Base-by-base conservation (phyloP, 2,329 filamentous ascomycete genomes). In the Fusarium torreyae region DNA sequence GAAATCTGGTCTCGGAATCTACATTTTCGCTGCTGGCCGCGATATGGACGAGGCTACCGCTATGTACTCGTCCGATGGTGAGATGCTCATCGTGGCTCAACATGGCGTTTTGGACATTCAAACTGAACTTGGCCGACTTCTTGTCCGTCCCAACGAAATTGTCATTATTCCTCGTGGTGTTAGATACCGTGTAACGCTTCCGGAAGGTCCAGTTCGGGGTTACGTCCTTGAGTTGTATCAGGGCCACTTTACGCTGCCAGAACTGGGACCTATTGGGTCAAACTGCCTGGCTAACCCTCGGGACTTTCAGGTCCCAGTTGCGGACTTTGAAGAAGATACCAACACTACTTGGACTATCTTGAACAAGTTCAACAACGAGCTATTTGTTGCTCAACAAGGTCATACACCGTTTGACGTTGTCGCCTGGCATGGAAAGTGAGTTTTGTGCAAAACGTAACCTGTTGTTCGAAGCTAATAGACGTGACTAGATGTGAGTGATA, bases 61-160 rank as follows among this genome's bases (percentile, higher is more conserved):
- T 1, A 94, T 94, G 79, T 97, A 94, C 83, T 94, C 91, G 6
- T 91, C 93, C 0, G 92, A 95, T 74, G 92, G 92, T 9, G 92
- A 95, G 77, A 87, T 93, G 74, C 80, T 94, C 38, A 89, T 95
- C 64, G 91, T 95, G 5, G 86, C 91, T 5, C 92, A 95, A 75
- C 87, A 92, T 61, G 92, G 92, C 1, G 85, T 86, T 7, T 81
- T 95, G 40, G 91, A 94, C 72, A 91, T 95, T 58, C 87, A 90
- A 73, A 95, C 92, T 1, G 92, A 95, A 77, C 81, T 94, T 31
- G 92, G 92, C 38, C 87, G 85, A 68, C 80, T 95, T 3, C 85
- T 93, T 39, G 89, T 94, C n/a, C 86, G 92, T 44, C 92, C 91
- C 2, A 90, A 91, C 75, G 92, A 95, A 77, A 93, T 95, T 42